phyloP scores from a whole-genome alignment of 352 stramenopile species.

The Phytophthora capsici region DNA sequence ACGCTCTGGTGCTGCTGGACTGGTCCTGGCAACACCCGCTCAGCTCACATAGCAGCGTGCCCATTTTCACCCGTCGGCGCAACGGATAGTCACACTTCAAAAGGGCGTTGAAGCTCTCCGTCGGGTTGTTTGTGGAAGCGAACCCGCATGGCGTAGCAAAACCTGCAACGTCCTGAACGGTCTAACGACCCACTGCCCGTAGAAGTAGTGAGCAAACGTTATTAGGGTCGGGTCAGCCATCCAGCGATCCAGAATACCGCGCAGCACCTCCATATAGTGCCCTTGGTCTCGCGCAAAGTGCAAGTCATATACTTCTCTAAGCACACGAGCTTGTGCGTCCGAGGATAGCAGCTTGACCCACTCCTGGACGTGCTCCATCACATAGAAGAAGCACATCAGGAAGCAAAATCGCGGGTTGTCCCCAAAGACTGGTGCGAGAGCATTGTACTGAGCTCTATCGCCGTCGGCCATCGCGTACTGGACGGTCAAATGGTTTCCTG shows the following conservation, averaged over 20 bases:
- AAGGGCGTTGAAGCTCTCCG: not conserved
- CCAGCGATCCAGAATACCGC: no score
- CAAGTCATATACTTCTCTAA: no score
- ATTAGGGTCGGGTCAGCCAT: not conserved
- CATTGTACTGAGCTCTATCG: conserved; percentile 6
- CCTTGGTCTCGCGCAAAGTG: not conserved
- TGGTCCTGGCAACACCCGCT: no score
- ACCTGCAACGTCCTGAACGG: no score
- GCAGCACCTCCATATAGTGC: no score
- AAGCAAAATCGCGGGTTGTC: not conserved
- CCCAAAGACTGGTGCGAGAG: not conserved
- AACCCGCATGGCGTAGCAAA: not conserved
- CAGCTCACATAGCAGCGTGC: no score
- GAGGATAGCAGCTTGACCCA: no score
- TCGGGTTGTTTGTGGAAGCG: not conserved
- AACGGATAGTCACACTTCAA: not conserved
- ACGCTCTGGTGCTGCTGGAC: no score
- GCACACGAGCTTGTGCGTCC: no score
- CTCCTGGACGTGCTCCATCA: not conserved
- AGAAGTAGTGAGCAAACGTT: no score
- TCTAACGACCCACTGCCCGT: no score
- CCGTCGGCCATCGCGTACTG: conserved; percentile 19
- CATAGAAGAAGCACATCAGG: conserved; percentile 26
- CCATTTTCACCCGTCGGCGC: no score
- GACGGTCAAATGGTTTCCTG: not conserved